Evolutionary conservation across 805 yeast genomes (phyloP), one percentile per base, ranked within the genome.

Genomic region (Candida piceae): DNA sequence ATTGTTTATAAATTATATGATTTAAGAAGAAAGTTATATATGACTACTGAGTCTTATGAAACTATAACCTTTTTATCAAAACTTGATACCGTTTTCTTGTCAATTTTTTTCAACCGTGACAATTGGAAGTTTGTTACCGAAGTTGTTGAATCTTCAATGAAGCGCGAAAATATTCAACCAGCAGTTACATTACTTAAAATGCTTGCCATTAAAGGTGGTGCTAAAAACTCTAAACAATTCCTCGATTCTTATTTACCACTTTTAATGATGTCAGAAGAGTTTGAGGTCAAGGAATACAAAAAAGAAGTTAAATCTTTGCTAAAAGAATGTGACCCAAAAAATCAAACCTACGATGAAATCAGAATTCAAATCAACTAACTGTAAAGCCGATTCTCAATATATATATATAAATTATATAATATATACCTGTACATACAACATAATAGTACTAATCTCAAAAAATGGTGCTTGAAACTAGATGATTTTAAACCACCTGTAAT

Each of bases 401-500:
- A 25, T n/a, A n/a, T n/a, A n/a, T n/a, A n/a, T n/a, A n/a, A n/a
- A n/a, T n/a, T n/a, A n/a, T n/a, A n/a, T n/a, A n/a, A n/a, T n/a
- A n/a, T n/a, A n/a, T n/a, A n/a, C n/a, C n/a, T n/a, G n/a, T n/a
- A n/a, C n/a, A n/a, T n/a, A n/a, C n/a, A n/a, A n/a, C n/a, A n/a
- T n/a, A n/a, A n/a, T n/a, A n/a, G n/a, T n/a, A n/a, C n/a, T n/a
- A n/a, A n/a, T n/a, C n/a, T n/a, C n/a, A n/a, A n/a, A n/a, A n/a
- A n/a, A n/a, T n/a, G n/a, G n/a, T n/a, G n/a, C 4, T 16, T 35
- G 13, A 10, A 3, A 13, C 22, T 17, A 38, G 23, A 45, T 33
- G 21, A 48, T 39, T 29, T 43, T 45, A 30, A 42, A 43, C 52
- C 52, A 48, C 11, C 49, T 39, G 28, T 48, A 45, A 31, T 45